These are phyloP conservation scores for Fremontodendron californicum DNA, from an alignment of 345 rosid species.

Conservation along the genomic window DNA sequence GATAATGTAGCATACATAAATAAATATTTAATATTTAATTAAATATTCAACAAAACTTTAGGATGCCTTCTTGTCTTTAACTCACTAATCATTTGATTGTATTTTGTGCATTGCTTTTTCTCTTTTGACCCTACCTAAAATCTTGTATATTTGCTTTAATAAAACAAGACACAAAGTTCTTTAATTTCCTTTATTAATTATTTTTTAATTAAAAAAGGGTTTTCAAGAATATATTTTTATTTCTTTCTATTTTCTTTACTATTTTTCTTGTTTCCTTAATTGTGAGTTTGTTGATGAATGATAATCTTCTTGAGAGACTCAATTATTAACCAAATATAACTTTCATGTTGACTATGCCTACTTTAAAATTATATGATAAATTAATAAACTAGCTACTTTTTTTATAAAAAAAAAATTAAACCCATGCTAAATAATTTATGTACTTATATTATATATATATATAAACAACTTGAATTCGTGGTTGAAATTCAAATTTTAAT, in stretches of 20 bases:
- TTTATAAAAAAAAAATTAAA: too few relatives aligned
- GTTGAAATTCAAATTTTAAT: too few relatives aligned
- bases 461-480: too few relatives aligned
- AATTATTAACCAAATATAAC: background rate
- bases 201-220: background rate
- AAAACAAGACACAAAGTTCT: background rate
- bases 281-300: background rate
- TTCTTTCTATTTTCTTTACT: too few relatives aligned
- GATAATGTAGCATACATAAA: background rate
- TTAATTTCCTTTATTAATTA: background rate
- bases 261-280: background rate
- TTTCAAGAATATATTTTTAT: too few relatives aligned
- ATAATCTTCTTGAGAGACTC: background rate
- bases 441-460: too few relatives aligned
- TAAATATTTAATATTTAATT: background rate
- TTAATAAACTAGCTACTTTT: too few relatives aligned
- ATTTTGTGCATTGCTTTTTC: background rate
- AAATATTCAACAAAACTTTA: background rate
- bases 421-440: too few relatives aligned
- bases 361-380: too few relatives aligned
- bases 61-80: conserved; percentile 1
- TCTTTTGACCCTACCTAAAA: background rate
- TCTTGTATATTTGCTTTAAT: background rate
- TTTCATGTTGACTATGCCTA: background rate
- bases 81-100: background rate